These are phyloP conservation scores for Metrosideros polymorpha DNA, from an alignment of 441 rosid species.

Conservation along the genomic window DNA sequence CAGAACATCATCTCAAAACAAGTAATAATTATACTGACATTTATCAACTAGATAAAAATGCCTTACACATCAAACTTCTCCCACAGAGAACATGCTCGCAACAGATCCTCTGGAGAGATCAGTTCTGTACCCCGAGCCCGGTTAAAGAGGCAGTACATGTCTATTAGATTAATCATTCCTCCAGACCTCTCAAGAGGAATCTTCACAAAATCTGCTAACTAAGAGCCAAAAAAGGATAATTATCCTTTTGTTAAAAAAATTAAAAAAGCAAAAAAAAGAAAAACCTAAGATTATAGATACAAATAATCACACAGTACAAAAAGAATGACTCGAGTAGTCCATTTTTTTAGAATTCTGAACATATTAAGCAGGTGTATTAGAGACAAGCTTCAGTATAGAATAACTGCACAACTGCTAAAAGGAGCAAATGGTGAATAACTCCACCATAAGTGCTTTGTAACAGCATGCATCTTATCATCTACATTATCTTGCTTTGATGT, in stretches of 20 bases:
- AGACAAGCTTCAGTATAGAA: background rate
- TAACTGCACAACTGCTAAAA: background rate
- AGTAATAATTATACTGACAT: background rate
- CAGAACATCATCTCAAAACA: background rate
- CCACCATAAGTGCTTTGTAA: background rate
- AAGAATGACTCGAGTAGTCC: background rate
- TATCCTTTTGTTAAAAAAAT: background rate
- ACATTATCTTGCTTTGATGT: background rate
- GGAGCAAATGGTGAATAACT: background rate
- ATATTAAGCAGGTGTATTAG: background rate
- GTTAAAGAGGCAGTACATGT: slow-evolving; percentile 86
- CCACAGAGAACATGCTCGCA: slow-evolving; percentile 93
- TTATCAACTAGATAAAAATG: background rate
- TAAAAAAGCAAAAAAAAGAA: background rate
- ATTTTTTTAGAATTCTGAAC: background rate
- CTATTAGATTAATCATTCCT: slow-evolving; percentile 92
- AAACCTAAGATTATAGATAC: background rate
- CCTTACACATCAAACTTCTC: slow-evolving; percentile 84
- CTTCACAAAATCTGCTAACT: slow-evolving; percentile 96
- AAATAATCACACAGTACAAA: background rate
- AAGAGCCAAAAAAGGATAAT: slow-evolving; percentile 12
- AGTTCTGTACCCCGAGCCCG: slow-evolving; percentile 96
- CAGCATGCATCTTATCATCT: background rate
- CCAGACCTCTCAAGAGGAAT: slow-evolving; percentile 79
- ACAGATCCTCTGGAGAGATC: slow-evolving; percentile 92